Conservation (phyloP, 805 yeast genomes). For the Peterozyma toletana region DNA sequence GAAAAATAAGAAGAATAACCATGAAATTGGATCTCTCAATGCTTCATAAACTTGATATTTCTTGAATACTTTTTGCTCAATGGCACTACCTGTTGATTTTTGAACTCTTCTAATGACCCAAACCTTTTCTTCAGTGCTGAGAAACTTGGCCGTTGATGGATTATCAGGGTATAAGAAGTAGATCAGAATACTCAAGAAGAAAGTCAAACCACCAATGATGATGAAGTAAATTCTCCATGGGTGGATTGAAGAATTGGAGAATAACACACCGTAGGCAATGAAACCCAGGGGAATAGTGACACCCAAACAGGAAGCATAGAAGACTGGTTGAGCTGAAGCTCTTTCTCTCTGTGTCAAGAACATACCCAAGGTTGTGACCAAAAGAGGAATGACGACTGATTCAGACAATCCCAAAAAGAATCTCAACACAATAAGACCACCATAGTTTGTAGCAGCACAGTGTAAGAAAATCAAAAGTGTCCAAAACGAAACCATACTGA, state of each 20-base stretch:
- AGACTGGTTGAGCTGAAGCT: constrained; percentile 45
- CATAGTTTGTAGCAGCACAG: constrained; percentile 35
- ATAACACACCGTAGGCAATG: constrained; percentile 28
- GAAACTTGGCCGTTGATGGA: constrained; percentile 44
- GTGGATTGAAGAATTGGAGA: constrained; percentile 16
- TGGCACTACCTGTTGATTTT: constrained; percentile 27
- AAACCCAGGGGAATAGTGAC: constrained; percentile 28
- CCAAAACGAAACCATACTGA: constrained; percentile 33
- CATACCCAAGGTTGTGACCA: constrained; percentile 41
- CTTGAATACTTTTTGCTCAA: constrained; percentile 40
- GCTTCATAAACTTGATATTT: constrained; percentile 42
- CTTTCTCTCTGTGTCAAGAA: constrained; percentile 37
- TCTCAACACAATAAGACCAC: constrained; percentile 38
- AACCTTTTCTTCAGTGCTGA: constrained; percentile 41
- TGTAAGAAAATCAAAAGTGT: constrained; percentile 36
- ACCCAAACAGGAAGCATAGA: constrained; percentile 44
- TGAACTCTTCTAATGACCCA: constrained; percentile 39
- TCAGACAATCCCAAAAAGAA: constrained; percentile 47
- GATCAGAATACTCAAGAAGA: constrained; percentile 26
- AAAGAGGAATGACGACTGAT: constrained; percentile 32
- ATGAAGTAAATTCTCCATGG: constrained; percentile 53
- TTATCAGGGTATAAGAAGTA: constrained; percentile 44
- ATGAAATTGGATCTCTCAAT: constrained; percentile 38
- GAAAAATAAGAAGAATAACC: constrained; percentile 33
- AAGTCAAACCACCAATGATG: constrained; percentile 49